Base-by-base conservation (phyloP, 2,329 filamentous ascomycete genomes). In the Pestalotiopsis sp. region DNA sequence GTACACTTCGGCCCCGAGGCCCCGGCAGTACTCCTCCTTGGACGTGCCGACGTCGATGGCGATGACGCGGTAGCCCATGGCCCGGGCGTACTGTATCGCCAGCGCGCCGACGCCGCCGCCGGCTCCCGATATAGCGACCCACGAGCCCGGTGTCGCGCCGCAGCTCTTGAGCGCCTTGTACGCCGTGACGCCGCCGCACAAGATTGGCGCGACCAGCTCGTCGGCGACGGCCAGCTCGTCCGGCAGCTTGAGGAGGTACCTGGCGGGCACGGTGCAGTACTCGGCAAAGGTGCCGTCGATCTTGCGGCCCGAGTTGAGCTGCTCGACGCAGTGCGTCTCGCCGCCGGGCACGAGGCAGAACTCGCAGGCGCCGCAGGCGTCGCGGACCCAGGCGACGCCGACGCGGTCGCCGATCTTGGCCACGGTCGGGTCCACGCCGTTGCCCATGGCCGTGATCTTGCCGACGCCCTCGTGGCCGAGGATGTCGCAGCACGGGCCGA, bases 401-500 rank as follows among this genome's bases (percentile, higher is more conserved):
- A 81, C 78, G 1, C 79, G 77, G 60, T 80, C 75, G 39, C 78
- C 80, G 2, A 78, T 35, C 14, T 69, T 22, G 17, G 78, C 69
- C 22, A 52, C 44, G 1, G 70, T 66, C 1, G 71, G 68, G 57
- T 76, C 75, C 3, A 81, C 74, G 40, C 76, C 74, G 38, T 75
- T 73, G 1, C 82, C 83, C 1, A 83, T 68, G 26, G 70, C 73
- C 3, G 74, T 78, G 17, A 83, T 74, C 11, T 73, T 74, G 1
- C 83, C 83, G 1, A 83, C 79, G 7, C 82, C 83, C 69, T 85
- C 83, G 61, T 84, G 83, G 3, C 83, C 82, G 0, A 81, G 74
- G 1, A 81, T 76, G 26, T 76, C 69, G 4, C 74, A 71, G 0
- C 75, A 74, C 0, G 78, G 78, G 0, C 80, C 79, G 58, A 82